Evolutionary conservation across 768 basidiomycete genomes (phyloP).

Genomic region (Mycena galopus): DNA sequence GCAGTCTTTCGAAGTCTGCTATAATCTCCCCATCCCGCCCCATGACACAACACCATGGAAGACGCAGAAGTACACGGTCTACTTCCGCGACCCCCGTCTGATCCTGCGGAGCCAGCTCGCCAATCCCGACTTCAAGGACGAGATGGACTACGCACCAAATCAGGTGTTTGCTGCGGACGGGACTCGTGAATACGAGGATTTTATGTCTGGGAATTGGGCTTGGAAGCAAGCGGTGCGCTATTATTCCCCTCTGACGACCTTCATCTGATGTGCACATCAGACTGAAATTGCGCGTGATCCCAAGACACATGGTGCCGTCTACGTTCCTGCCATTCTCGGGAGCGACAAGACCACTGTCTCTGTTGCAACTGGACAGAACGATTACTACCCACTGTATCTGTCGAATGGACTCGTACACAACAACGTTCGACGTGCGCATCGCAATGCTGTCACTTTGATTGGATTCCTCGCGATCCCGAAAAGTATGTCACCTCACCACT

Average conservation of each 20-base stretch:
- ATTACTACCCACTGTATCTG: constrained; percentile 36
- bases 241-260: neutral
- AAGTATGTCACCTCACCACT: constrained; percentile 21
- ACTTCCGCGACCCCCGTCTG: constrained; percentile 39
- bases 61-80: constrained; percentile 39
- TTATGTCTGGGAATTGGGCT: constrained; percentile 43
- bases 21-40: constrained; percentile 1
- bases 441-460: constrained; percentile 34
- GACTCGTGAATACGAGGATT: constrained; percentile 34
- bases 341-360: constrained; percentile 41
- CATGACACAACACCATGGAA: constrained; percentile 30
- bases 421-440: constrained; percentile 34
- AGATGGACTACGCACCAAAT: constrained; percentile 44
- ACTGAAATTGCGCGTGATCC: constrained; percentile 32
- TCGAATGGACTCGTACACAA: constrained; percentile 36
- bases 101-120: constrained; percentile 37
- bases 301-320: constrained; percentile 30
- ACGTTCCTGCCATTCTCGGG: constrained; percentile 36
- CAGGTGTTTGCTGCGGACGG: constrained; percentile 27
- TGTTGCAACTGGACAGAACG: constrained; percentile 39
- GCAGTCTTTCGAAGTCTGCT: constrained; percentile 12
- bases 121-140: constrained; percentile 43
- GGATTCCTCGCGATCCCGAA: constrained; percentile 40
- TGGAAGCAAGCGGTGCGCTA: constrained; percentile 39
- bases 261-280: neutral